A percentile compares a stretch with the other conserved stretches of the same genome.
phyloP scores from a whole-genome alignment of 495 filamentous ascomycete genomes.

The Lophiotrema nucula region DNA sequence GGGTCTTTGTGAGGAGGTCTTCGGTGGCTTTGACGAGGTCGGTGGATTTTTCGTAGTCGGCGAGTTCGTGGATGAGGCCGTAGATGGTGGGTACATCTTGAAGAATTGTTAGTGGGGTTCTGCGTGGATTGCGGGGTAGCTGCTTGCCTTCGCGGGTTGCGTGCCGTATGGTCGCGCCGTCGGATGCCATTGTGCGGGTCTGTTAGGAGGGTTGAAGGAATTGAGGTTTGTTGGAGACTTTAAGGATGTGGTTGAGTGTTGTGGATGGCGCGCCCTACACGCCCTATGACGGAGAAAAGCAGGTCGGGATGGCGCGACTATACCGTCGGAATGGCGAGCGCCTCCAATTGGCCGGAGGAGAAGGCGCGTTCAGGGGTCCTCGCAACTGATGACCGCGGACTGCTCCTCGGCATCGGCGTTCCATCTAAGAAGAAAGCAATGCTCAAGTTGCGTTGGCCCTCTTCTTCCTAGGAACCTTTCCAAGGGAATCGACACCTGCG shows the following conservation, averaged over 20 bases:
- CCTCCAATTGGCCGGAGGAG: too few relatives aligned
- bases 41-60: conserved; percentile 77
- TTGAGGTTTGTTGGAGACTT: too few relatives aligned
- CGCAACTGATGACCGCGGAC: too few relatives aligned
- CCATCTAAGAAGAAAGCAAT: too few relatives aligned
- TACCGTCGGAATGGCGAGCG: too few relatives aligned
- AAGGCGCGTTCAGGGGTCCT: too few relatives aligned
- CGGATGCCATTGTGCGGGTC: conserved; percentile 19
- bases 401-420: too few relatives aligned
- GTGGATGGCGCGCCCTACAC: neutral
- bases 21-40: conserved; percentile 77
- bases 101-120: conserved; percentile 7
- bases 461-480: too few relatives aligned
- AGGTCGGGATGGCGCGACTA: too few relatives aligned
- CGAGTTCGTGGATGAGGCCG: conserved; percentile 80
- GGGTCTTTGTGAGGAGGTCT: conserved; percentile 66
- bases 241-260: too few relatives aligned
- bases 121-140: neutral
- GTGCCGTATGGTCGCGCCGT: conserved; percentile 29
- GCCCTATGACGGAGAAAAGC: conserved; percentile 8
- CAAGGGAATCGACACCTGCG: conserved; percentile 16
- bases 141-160: conserved; percentile 35
- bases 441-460: too few relatives aligned
- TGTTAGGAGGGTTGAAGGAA: neutral
- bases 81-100: conserved; percentile 84